phyloP scores from a whole-genome alignment of 306 rosid genomes.

The Cajanus cajan region DNA sequence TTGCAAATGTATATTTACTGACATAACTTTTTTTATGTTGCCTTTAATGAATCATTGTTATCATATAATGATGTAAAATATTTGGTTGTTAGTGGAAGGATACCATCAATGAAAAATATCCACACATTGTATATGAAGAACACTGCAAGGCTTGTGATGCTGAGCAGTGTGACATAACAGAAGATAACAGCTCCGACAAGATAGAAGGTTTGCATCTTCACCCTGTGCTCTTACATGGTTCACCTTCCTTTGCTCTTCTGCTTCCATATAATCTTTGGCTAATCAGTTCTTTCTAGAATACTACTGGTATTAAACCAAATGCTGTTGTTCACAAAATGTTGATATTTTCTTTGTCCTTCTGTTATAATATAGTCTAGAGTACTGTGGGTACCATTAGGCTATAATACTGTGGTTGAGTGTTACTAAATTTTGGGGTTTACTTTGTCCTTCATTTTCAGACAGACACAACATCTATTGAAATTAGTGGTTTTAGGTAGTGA shows the following conservation, averaged over 20 bases:
- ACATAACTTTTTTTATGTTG: conserved; percentile 19
- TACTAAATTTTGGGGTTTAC: background rate
- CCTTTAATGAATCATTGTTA: conserved; percentile 17
- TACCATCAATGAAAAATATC: conserved; percentile 74
- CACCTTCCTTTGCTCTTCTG: background rate
- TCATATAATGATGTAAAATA: background rate
- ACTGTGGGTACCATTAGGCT: background rate
- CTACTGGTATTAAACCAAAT: background rate
- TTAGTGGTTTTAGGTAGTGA: background rate
- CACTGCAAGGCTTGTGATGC: conserved; percentile 80
- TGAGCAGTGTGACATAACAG: conserved; percentile 54
- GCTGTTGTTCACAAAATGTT: background rate
- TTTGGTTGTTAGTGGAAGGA: conserved; percentile 76
- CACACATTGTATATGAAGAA: conserved; percentile 90
- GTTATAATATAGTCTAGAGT: background rate
- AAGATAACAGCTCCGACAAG: conserved; percentile 54
- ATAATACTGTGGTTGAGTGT: background rate
- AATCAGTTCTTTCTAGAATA: conserved; percentile 7
- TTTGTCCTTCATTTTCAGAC: background rate
- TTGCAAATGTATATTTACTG: conserved; percentile 70
- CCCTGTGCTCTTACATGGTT: conserved; percentile 10
- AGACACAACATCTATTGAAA: background rate
- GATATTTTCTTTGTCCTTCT: background rate
- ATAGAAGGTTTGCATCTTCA: conserved; percentile 67
- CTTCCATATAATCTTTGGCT: background rate